These are phyloP conservation scores for Naumovozyma dairenensis DNA, from an alignment of 805 yeast genomes.

Conservation along the genomic window DNA sequence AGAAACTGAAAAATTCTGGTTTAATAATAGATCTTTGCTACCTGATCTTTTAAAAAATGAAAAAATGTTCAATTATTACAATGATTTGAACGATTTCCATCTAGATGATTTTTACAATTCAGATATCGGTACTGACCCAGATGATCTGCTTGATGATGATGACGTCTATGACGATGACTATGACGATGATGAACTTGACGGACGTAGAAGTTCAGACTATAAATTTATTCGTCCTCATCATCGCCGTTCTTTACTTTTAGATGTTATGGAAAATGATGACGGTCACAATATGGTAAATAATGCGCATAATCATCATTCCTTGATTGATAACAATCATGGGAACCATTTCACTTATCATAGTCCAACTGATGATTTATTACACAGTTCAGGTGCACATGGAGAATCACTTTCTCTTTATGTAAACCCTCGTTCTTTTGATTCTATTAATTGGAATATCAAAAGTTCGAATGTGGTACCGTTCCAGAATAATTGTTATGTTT, in stretches of 20 bases:
- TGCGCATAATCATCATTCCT: not conserved
- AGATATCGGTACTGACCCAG: slow-evolving; percentile 1
- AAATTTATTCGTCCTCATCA: not conserved
- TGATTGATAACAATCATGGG: not conserved
- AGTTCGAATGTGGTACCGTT: not conserved
- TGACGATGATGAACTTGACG: slow-evolving; percentile 1
- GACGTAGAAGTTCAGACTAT: too few species aligned
- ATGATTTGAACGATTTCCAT: slow-evolving; percentile 5
- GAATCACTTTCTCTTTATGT: not conserved
- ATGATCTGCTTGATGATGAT: slow-evolving; percentile 5
- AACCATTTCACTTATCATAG: not conserved
- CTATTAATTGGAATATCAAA: not conserved
- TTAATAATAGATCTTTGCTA: slow-evolving; percentile 6
- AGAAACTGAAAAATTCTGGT: slow-evolving; percentile 9
- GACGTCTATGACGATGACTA: slow-evolving; percentile 3
- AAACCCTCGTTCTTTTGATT: not conserved
- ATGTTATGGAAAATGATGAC: slow-evolving; percentile 1
- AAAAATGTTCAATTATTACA: slow-evolving; percentile 2
- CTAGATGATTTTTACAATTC: slow-evolving; percentile 3
- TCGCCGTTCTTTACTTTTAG: not conserved
- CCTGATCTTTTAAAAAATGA: slow-evolving; percentile 7
- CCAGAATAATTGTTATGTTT: not conserved
- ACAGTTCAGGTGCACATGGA: not conserved
- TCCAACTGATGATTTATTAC: slow-evolving; percentile 1
- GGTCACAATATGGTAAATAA: slow-evolving; percentile 2